phyloP scores from a whole-genome alignment of 2,329 filamentous ascomycete genomes.

The Cytospora chrysosperma region DNA sequence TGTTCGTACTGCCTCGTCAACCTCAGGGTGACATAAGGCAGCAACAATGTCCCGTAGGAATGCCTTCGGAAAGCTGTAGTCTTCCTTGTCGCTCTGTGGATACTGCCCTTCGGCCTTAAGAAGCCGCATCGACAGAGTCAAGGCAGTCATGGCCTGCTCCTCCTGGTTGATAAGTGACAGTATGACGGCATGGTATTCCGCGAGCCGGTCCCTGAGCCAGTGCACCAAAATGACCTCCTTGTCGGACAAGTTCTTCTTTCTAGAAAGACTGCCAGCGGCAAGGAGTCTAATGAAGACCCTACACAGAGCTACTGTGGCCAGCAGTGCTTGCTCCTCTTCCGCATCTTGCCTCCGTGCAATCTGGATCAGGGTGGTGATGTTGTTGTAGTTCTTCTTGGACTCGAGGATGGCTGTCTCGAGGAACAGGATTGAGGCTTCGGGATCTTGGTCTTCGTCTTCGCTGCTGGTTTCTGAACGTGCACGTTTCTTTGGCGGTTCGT shows the following conservation, averaged over 20 bases:
- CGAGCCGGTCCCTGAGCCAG: constrained; percentile 76
- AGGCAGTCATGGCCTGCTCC: constrained; percentile 64
- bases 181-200: constrained; percentile 67
- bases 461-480: constrained; percentile 47
- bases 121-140: constrained; percentile 80
- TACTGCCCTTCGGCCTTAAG: constrained; percentile 75
- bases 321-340: constrained; percentile 56
- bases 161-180: constrained; percentile 59
- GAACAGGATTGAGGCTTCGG: constrained; percentile 65
- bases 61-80: constrained; percentile 66
- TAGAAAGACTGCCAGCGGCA: constrained; percentile 67
- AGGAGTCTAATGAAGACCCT: constrained; percentile 82
- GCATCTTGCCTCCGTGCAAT: constrained; percentile 52
- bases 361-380: constrained; percentile 72
- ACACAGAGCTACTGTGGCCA: constrained; percentile 79
- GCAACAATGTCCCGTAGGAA: constrained; percentile 66
- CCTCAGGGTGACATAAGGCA: constrained; percentile 57
- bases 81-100: constrained; percentile 54
- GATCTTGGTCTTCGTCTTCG: constrained; percentile 49
- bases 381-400: constrained; percentile 89
- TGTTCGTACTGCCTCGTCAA: constrained; percentile 60
- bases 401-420: constrained; percentile 81
- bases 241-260: constrained; percentile 64
- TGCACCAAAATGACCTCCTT: constrained; percentile 71
- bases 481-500: constrained; percentile 50